Evolutionary conservation across 306 rosid species (phyloP).

Genomic region (Lotus japonicus): DNA sequence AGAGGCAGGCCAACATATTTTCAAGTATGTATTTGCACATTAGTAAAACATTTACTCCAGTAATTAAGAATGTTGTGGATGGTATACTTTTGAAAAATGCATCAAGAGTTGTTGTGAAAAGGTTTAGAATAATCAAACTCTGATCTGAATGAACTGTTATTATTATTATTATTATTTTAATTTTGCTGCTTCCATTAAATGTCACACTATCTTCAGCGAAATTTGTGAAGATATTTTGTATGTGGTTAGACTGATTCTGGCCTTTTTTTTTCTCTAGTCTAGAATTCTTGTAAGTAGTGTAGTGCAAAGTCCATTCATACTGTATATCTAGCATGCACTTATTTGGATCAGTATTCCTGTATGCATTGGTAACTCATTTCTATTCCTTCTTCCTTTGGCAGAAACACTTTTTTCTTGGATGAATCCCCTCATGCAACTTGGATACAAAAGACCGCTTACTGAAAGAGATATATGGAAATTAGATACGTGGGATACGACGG

Average conservation of each 20-base stretch:
- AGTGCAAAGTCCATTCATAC: neutral
- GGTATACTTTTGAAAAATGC: neutral
- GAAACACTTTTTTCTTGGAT: constrained; percentile 71
- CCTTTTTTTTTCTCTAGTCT: neutral
- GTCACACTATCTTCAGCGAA: constrained; percentile 1
- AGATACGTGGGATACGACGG: constrained; percentile 85
- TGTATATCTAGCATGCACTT: neutral
- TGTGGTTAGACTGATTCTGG: neutral
- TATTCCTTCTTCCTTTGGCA: constrained; percentile 28
- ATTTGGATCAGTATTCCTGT: neutral
- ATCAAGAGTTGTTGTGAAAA: neutral
- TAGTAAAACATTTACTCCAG: constrained; percentile 7
- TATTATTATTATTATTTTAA: neutral
- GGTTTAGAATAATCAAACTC: neutral
- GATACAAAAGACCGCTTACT: constrained; percentile 72
- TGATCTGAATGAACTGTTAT: constrained; percentile 7
- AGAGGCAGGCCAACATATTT: constrained; percentile 50
- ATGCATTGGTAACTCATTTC: constrained; percentile 15
- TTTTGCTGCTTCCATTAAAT: neutral
- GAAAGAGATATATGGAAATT: constrained; percentile 93
- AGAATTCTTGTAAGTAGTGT: constrained; percentile 1
- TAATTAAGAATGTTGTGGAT: neutral
- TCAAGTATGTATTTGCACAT: constrained; percentile 56
- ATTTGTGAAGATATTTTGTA: neutral
- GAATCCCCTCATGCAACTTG: constrained; percentile 74